phyloP scores from a whole-genome alignment of 169 alveolate genomes.

The Plasmodium sp. region DNA sequence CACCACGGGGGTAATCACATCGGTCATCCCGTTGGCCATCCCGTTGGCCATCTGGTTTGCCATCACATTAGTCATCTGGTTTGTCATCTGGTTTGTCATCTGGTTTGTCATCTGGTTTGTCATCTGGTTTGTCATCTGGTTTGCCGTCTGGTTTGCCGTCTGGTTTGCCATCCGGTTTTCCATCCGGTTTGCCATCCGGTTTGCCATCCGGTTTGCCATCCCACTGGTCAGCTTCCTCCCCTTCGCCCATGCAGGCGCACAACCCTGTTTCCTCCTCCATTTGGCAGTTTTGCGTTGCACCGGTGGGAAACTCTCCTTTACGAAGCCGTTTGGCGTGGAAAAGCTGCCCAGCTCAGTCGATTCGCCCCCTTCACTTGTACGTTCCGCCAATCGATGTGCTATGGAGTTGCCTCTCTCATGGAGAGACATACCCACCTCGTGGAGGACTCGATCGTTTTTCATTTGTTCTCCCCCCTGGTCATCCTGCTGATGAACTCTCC shows the following conservation, averaged over 20 bases:
- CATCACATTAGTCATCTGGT: too few species aligned
- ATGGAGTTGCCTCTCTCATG: not conserved
- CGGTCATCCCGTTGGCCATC: too few species aligned
- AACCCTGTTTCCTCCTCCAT: not conserved
- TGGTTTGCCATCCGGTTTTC: too few species aligned
- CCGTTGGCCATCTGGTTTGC: too few species aligned
- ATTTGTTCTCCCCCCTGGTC: not conserved
- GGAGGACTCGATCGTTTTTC: not conserved
- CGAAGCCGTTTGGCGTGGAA: not conserved
- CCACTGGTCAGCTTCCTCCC: not conserved
- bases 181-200: too few species aligned
- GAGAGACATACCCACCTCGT: not conserved
- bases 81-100: too few species aligned
- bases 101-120: too few species aligned
- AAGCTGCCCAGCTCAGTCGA: not conserved
- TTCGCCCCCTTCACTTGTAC: not conserved
- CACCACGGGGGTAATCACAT: not conserved
- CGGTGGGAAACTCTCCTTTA: not conserved
- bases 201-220: too few species aligned
- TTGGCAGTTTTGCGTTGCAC: not conserved
- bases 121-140: too few species aligned
- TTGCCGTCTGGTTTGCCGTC: too few species aligned
- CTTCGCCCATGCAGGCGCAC: not conserved
- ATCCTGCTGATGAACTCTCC: not conserved
- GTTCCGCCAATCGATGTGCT: not conserved